phyloP scores from a whole-genome alignment of 257 asterid genomes.

The Nicotiana otophora region DNA sequence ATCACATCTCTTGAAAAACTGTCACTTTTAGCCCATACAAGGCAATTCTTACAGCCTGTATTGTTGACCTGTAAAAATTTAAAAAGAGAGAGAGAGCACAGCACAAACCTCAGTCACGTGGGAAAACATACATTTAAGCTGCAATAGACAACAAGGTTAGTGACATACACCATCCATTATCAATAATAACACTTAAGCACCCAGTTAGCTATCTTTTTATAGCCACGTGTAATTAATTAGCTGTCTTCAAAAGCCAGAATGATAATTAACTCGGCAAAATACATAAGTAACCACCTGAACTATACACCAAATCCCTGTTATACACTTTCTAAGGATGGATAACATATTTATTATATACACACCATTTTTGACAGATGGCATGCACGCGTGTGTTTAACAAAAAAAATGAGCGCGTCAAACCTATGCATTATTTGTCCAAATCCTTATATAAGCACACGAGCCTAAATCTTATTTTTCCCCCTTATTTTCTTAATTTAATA shows the following conservation, averaged over 20 bases:
- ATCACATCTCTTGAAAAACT: constrained; percentile 71
- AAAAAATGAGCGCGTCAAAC: too few species aligned
- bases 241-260: neutral
- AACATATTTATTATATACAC: too few species aligned
- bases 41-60: constrained; percentile 64
- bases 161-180: neutral
- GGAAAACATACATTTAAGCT: neutral
- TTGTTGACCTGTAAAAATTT: constrained; percentile 53
- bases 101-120: neutral
- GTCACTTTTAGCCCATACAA: constrained; percentile 97
- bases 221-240: neutral
- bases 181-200: neutral
- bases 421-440: too few species aligned
- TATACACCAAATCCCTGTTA: too few species aligned
- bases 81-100: neutral
- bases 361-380: too few species aligned
- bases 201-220: neutral
- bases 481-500: too few species aligned
- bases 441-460: too few species aligned
- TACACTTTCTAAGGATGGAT: too few species aligned
- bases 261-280: neutral
- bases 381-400: too few species aligned
- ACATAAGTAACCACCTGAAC: too few species aligned
- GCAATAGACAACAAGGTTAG: neutral
- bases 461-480: too few species aligned